Conservation (phyloP, 495 filamentous ascomycete genomes). For the Penicillium ucsense region DNA sequence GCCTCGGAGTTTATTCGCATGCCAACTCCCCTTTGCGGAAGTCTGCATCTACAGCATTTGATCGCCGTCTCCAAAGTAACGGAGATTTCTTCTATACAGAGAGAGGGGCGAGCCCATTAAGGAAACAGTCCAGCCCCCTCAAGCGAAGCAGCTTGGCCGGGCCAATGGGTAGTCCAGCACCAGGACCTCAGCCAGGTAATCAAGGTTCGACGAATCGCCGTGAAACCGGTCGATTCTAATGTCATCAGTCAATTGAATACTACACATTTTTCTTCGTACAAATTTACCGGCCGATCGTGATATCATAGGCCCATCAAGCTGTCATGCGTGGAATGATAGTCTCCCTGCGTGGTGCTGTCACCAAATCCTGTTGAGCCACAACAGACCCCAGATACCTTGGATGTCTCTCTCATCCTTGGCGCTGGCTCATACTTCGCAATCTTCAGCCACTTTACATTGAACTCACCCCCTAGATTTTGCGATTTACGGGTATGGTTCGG, state of each 20-base stretch:
- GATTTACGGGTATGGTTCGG: too few species aligned
- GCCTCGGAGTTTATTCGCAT: slow-evolving; percentile 68
- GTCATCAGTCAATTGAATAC: slow-evolving; percentile 3
- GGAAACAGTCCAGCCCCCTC: slow-evolving; percentile 31
- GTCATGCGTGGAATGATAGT: background rate
- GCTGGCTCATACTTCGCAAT: too few species aligned
- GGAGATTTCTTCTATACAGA: slow-evolving; percentile 34
- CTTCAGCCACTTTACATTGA: too few species aligned
- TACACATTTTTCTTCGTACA: background rate
- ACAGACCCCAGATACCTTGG: too few species aligned
- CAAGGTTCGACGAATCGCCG: slow-evolving; percentile 15
- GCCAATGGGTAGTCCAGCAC: slow-evolving; percentile 15
- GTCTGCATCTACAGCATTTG: slow-evolving; percentile 36
- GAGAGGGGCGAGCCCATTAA: slow-evolving; percentile 25
- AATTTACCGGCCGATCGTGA: background rate
- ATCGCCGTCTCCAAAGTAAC: slow-evolving; percentile 25
- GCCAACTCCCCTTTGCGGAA: slow-evolving; percentile 76
- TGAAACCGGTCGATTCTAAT: slow-evolving; percentile 32
- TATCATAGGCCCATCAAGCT: background rate
- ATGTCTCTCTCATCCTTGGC: too few species aligned
- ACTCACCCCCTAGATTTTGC: too few species aligned
- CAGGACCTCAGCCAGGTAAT: slow-evolving; percentile 17
- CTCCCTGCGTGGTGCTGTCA: too few species aligned
- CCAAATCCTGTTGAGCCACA: too few species aligned
- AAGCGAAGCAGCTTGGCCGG: slow-evolving; percentile 35